Evolutionary conservation across 768 basidiomycete genomes (phyloP).

Genomic region (Dioszegia aurantiaca): DNA sequence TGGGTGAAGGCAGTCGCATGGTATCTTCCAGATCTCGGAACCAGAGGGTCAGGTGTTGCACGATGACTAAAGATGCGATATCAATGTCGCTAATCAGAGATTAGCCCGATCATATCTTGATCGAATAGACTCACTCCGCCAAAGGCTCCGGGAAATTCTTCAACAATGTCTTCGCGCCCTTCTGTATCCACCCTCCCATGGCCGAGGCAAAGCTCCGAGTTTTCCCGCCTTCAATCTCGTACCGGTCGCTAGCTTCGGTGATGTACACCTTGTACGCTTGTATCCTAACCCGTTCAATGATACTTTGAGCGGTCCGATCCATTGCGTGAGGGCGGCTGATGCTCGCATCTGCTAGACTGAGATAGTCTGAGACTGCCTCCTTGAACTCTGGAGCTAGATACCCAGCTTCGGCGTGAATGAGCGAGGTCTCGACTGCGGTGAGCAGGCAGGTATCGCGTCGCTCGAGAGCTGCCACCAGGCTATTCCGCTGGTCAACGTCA

Average conservation of each 20-base stretch:
- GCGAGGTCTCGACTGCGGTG: slow-evolving; percentile 21
- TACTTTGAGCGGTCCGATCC: slow-evolving; percentile 14
- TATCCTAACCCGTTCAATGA: slow-evolving; percentile 24
- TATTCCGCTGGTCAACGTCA: slow-evolving; percentile 22
- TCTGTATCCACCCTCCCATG: slow-evolving; percentile 87
- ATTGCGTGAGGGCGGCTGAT: slow-evolving; percentile 8
- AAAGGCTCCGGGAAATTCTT: slow-evolving; percentile 82
- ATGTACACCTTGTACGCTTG: slow-evolving; percentile 41
- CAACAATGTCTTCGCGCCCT: slow-evolving; percentile 73
- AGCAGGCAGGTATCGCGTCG: slow-evolving; percentile 25
- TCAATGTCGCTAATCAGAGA: slow-evolving; percentile 28
- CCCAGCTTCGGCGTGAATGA: slow-evolving; percentile 17
- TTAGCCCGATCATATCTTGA: background rate
- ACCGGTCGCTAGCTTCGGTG: slow-evolving; percentile 27
- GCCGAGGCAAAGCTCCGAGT: slow-evolving; percentile 41
- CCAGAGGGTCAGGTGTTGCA: slow-evolving; percentile 34
- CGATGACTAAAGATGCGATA: slow-evolving; percentile 28
- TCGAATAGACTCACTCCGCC: slow-evolving; percentile 61
- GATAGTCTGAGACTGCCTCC: slow-evolving; percentile 28
- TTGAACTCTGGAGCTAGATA: slow-evolving; percentile 27
- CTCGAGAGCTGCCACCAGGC: slow-evolving; percentile 13
- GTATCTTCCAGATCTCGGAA: slow-evolving; percentile 34
- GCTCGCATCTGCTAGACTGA: slow-evolving; percentile 11
- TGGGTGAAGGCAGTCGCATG: slow-evolving; percentile 13
- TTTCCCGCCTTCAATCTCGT: slow-evolving; percentile 39